phyloP scores from a whole-genome alignment of 164 flowering plant genomes.

The Umbellularia californica region DNA sequence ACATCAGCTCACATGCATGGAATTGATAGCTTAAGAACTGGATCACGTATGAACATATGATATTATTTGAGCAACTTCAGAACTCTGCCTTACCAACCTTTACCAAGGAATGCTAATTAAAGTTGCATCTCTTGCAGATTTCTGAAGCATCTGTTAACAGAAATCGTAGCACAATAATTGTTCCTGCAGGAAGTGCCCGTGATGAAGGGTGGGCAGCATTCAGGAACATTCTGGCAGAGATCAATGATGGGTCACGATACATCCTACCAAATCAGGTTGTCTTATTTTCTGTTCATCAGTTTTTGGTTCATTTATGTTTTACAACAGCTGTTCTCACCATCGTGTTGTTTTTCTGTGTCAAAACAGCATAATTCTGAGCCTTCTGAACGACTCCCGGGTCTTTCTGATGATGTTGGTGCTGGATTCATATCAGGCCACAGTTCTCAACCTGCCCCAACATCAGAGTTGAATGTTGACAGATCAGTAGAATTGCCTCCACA shows the following conservation, averaged over 20 bases:
- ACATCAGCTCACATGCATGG: too few species aligned
- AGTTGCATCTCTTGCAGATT: conserved; percentile 37
- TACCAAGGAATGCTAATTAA: background rate
- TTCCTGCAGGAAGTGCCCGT: conserved; percentile 82
- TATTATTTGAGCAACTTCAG: too few species aligned
- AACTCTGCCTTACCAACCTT: background rate
- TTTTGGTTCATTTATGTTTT: background rate
- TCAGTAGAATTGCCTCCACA: conserved; percentile 58
- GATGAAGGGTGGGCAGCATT: conserved; percentile 98
- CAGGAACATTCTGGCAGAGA: conserved; percentile 86
- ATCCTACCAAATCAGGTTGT: conserved; percentile 48
- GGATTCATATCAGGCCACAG: conserved; percentile 90
- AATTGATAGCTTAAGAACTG: too few species aligned
- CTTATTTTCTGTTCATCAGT: too few species aligned
- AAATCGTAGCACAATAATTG: conserved; percentile 94
- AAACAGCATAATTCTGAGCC: conserved; percentile 70
- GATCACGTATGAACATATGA: too few species aligned
- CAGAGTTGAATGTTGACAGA: conserved; percentile 69
- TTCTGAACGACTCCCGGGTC: conserved; percentile 72
- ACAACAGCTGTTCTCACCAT: background rate
- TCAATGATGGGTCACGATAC: conserved; percentile 81
- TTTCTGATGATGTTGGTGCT: conserved; percentile 96
- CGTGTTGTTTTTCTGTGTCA: background rate
- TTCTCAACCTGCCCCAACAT: conserved; percentile 49
- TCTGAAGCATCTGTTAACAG: conserved; percentile 97